phyloP scores from a whole-genome alignment of 2,329 filamentous ascomycete species.

The Seiridium cupressi region DNA sequence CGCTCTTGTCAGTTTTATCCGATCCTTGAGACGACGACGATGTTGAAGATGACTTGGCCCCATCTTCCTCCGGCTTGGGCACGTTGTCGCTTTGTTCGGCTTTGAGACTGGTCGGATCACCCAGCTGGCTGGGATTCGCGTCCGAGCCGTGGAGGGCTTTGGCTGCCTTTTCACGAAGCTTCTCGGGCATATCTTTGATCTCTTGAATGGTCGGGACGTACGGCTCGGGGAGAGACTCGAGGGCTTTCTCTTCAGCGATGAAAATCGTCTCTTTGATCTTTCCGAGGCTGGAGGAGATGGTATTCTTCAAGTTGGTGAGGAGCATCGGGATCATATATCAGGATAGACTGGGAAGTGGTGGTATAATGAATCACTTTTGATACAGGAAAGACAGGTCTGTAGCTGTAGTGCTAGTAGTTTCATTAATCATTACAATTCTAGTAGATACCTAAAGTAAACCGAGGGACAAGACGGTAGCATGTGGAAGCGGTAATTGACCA shows the following conservation, averaged over 20 bases:
- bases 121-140: slow-evolving; percentile 35
- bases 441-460: neutral
- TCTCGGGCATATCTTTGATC: slow-evolving; percentile 19
- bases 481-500: slow-evolving; percentile 1
- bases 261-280: neutral
- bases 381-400: neutral
- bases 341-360: neutral
- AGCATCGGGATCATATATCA: neutral
- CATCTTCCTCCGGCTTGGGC: slow-evolving; percentile 24
- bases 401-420: neutral
- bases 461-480: neutral
- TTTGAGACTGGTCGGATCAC: slow-evolving; percentile 37
- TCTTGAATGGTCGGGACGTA: slow-evolving; percentile 4
- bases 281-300: neutral
- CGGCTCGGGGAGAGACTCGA: slow-evolving; percentile 10
- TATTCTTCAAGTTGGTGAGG: neutral
- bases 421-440: slow-evolving; percentile 5
- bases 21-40: neutral
- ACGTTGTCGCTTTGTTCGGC: slow-evolving; percentile 31
- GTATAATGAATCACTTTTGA: neutral
- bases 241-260: slow-evolving; percentile 6
- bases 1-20: neutral
- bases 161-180: slow-evolving; percentile 24
- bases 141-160: slow-evolving; percentile 26
- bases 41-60: slow-evolving; percentile 3